phyloP scores from a whole-genome alignment of 2,329 filamentous ascomycete species.

The Endoconidiophora laricicola region DNA sequence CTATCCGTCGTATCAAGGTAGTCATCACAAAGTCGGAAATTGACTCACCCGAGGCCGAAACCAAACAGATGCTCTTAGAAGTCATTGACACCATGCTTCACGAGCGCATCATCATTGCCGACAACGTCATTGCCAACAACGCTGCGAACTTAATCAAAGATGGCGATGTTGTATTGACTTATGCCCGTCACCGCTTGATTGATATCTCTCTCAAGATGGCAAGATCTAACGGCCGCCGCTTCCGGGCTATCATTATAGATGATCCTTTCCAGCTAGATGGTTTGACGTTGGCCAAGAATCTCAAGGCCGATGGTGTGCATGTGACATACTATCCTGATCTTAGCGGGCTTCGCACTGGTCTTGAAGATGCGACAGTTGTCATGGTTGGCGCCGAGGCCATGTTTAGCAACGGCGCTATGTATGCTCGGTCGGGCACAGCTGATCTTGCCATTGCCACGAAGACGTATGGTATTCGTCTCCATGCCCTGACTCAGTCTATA shows the following conservation, averaged over 20 bases:
- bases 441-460: slow-evolving; percentile 72
- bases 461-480: slow-evolving; percentile 59
- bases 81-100: slow-evolving; percentile 81
- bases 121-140: slow-evolving; percentile 66
- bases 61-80: slow-evolving; percentile 61
- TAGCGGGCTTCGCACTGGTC: slow-evolving; percentile 57
- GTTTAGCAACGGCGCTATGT: slow-evolving; percentile 86
- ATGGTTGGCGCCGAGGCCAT: slow-evolving; percentile 86
- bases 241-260: slow-evolving; percentile 75
- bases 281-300: slow-evolving; percentile 46
- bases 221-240: slow-evolving; percentile 50
- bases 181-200: slow-evolving; percentile 71
- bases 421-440: slow-evolving; percentile 74
- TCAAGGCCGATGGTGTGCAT: slow-evolving; percentile 51
- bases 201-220: slow-evolving; percentile 67
- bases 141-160: slow-evolving; percentile 60
- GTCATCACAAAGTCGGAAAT: slow-evolving; percentile 83
- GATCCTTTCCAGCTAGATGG: slow-evolving; percentile 38
- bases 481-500: slow-evolving; percentile 84
- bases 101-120: slow-evolving; percentile 75
- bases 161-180: slow-evolving; percentile 73
- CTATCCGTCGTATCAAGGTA: slow-evolving; percentile 85
- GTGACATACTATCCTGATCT: slow-evolving; percentile 68
- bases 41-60: slow-evolving; percentile 62
- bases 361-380: slow-evolving; percentile 52